phyloP scores from a whole-genome alignment of 1,139 yeast species.

The Scheffersomyces stambukii region DNA sequence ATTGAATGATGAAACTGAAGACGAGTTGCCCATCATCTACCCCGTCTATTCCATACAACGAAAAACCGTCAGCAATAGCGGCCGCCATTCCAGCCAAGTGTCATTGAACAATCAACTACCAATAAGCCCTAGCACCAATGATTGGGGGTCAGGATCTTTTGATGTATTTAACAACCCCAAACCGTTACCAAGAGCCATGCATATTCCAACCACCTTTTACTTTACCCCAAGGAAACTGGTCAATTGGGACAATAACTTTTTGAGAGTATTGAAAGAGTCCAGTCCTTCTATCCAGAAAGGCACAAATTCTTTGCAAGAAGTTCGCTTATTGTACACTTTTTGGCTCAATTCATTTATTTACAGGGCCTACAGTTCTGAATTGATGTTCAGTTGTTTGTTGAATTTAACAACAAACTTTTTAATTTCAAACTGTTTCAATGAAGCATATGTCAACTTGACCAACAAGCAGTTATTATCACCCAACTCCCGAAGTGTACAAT shows the following conservation, averaged over 20 bases:
- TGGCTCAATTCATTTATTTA: conserved; percentile 36
- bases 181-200: conserved; percentile 18
- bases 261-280: conserved; percentile 9
- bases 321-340: conserved; percentile 26
- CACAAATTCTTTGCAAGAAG: conserved; percentile 23
- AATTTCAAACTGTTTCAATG: conserved; percentile 29
- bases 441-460: conserved; percentile 6
- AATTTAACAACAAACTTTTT: conserved; percentile 40
- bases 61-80: conserved; percentile 5
- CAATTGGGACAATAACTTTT: conserved; percentile 16
- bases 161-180: conserved; percentile 7
- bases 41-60: conserved; percentile 38
- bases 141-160: neutral
- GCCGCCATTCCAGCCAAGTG: neutral
- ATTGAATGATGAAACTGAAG: conserved; percentile 14
- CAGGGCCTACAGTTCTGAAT: conserved; percentile 18
- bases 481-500: conserved; percentile 1
- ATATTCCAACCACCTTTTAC: conserved; percentile 11
- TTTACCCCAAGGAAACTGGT: conserved; percentile 5
- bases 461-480: conserved; percentile 3
- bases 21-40: conserved; percentile 28
- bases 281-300: conserved; percentile 25
- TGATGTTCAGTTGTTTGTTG: conserved; percentile 37
- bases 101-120: neutral
- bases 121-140: neutral